Evolutionary conservation across 2,329 filamentous ascomycete genomes (phyloP), one percentile per base, ranked within the genome.

Genomic region (Xylaria sp.): DNA sequence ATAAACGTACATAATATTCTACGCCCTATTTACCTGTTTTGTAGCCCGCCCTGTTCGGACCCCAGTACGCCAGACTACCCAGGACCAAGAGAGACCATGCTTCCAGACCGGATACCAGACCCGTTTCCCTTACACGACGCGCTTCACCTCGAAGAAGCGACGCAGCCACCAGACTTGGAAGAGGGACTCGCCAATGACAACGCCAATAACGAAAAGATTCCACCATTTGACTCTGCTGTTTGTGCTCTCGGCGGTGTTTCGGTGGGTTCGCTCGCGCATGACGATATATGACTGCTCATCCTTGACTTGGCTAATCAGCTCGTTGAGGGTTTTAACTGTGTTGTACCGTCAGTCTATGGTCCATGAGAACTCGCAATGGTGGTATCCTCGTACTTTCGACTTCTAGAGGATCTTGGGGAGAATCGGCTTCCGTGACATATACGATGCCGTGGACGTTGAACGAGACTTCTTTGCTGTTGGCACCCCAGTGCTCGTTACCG

Each of bases 161-260:
- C 97, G 96, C 80, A 99, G 83, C 94, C 96, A 99, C 95, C 96
- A 99, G 73, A 99, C 95, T 85, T 99, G 96, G 86, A 99, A 99
- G 74, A 97, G 85, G 69, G 94, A 96, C 85, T 98, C 93, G 77
- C 92, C 94, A 73, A 97, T 86, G 71, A 99, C 88, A 59, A 98
- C 90, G 65, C 89, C 88, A 73, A 99, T 89, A 83, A 99, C 94
- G 82, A 98, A 98, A 76, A 98, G 88, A 82, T 96, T 97, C 96
- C 96, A 99, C 96, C 96, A 99, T 86, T 99, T 99, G 80, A 99
- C 96, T 74, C 96, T 89, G 75, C 90, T 88, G 82, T 99, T 99
- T 77, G 96, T 99, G 87, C 94, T 97, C 86, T 99, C 96, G 72
- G 96, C 96, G 10, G 96, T 99, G 85, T 99, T 99, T 80, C 96